phyloP scores from a whole-genome alignment of 2,329 filamentous ascomycete species.

The Microdochium nivale region DNA sequence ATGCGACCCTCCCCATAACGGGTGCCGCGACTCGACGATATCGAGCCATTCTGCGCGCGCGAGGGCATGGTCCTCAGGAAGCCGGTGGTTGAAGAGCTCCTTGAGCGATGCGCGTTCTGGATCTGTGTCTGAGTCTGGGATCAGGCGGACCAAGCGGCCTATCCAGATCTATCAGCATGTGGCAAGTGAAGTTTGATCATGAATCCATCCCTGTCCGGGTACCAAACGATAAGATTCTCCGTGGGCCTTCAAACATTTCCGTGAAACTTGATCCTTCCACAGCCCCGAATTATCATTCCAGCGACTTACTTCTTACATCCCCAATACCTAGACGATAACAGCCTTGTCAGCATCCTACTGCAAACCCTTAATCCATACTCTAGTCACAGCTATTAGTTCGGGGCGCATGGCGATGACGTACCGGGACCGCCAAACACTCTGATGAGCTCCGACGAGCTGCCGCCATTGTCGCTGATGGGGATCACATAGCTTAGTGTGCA shows the following conservation, averaged over 20 bases:
- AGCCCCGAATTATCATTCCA: background rate
- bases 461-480: slow-evolving; percentile 92
- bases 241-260: too few species aligned
- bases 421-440: slow-evolving; percentile 91
- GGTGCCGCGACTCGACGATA: slow-evolving; percentile 75
- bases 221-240: too few species aligned
- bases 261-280: background rate
- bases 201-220: too few species aligned
- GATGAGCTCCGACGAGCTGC: slow-evolving; percentile 87
- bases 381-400: slow-evolving; percentile 11
- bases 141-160: slow-evolving; percentile 85
- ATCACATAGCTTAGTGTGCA: slow-evolving; percentile 77
- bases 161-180: slow-evolving; percentile 1
- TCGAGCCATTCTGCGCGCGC: slow-evolving; percentile 79
- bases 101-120: slow-evolving; percentile 68
- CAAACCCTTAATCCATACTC: slow-evolving; percentile 23
- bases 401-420: slow-evolving; percentile 22
- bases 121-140: slow-evolving; percentile 56
- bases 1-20: slow-evolving; percentile 51
- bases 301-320: slow-evolving; percentile 20
- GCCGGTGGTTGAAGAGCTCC: slow-evolving; percentile 77
- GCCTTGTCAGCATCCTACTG: background rate
- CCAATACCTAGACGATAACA: slow-evolving; percentile 16
- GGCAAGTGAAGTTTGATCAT: too few species aligned
- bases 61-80: slow-evolving; percentile 50